Percentiles rank a stretch among this genome's conserved stretches.
These are phyloP conservation scores for Melocanna baccifera DNA, from an alignment of 176 grass and related monocot species.

Conservation along the genomic window DNA sequence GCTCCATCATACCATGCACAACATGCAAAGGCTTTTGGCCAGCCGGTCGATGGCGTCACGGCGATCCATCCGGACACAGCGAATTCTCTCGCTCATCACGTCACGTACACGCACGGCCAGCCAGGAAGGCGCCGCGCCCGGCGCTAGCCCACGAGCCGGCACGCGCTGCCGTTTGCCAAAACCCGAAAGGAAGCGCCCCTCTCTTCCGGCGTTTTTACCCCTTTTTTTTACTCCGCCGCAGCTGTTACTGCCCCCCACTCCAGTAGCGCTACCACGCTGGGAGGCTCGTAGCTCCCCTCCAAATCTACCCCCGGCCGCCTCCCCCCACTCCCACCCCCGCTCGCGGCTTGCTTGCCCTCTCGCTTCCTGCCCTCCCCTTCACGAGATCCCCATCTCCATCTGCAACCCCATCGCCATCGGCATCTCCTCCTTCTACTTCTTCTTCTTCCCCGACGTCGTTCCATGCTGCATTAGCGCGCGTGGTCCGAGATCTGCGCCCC, in stretches of 20 bases:
- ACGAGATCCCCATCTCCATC: slow-evolving; percentile 51
- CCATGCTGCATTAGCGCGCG: slow-evolving; percentile 39
- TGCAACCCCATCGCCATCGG: not conserved
- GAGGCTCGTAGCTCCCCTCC: not conserved
- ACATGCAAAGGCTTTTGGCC: no score
- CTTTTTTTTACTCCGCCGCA: slow-evolving; percentile 27
- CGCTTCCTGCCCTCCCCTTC: slow-evolving; percentile 9
- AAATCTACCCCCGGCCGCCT: slow-evolving; percentile 51
- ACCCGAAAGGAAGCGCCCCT: not conserved
- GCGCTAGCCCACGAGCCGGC: no score
- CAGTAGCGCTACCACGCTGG: not conserved
- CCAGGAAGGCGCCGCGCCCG: no score
- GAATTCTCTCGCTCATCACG: no score
- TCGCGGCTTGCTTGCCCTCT: slow-evolving; percentile 43
- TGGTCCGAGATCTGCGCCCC: not conserved
- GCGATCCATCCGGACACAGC: no score
- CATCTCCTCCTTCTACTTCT: not conserved
- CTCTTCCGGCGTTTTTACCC: not conserved
- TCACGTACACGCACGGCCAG: no score
- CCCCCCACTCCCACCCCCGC: not conserved
- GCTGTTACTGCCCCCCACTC: not conserved
- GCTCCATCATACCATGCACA: no score
- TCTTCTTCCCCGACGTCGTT: not conserved
- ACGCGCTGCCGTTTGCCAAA: not conserved
- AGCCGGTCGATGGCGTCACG: no score